These are phyloP conservation scores for Taxillus chinensis DNA, from an alignment of 164 flowering plant species.

Conservation along the genomic window DNA sequence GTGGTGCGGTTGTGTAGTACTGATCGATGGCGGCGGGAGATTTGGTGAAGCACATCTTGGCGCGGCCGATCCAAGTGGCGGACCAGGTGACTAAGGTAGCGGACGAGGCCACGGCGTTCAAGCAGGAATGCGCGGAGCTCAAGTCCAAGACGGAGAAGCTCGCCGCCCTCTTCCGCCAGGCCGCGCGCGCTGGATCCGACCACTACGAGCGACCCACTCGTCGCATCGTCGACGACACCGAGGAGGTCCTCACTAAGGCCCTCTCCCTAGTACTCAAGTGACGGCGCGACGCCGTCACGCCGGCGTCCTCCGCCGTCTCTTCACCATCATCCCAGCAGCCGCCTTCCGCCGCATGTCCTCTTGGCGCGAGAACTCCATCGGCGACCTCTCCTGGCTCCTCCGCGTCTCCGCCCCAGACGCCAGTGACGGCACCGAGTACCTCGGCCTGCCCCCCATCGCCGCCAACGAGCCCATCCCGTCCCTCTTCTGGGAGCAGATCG, in stretches of 20 bases:
- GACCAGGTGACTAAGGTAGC: conserved; percentile 30
- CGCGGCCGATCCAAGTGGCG: conserved; percentile 31
- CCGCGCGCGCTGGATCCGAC: conserved; percentile 32
- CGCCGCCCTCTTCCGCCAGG: conserved; percentile 27
- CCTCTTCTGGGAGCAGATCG: conserved; percentile 40
- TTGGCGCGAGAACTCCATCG: conserved; percentile 46
- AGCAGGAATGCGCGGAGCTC: conserved; percentile 28
- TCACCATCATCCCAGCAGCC: conserved; percentile 48
- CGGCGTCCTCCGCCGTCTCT: conserved; percentile 39
- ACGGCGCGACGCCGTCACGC: conserved; percentile 32
- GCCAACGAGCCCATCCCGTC: conserved; percentile 40
- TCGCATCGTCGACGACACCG: conserved; percentile 30
- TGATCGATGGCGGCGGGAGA: conserved; percentile 23
- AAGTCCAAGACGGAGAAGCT: conserved; percentile 34
- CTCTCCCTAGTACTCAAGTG: conserved; percentile 27
- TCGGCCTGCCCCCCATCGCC: conserved; percentile 41
- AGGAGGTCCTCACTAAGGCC: conserved; percentile 24
- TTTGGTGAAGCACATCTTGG: conserved; percentile 25
- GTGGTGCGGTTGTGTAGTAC: not conserved
- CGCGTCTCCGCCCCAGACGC: conserved; percentile 32
- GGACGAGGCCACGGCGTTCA: conserved; percentile 23
- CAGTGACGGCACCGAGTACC: conserved; percentile 18
- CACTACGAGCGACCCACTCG: conserved; percentile 36
- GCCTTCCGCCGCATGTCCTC: conserved; percentile 39
- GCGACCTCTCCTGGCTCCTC: conserved; percentile 54